Evolutionary conservation across 345 rosid genomes (phyloP).

Genomic region (Melastoma malabathricum): DNA sequence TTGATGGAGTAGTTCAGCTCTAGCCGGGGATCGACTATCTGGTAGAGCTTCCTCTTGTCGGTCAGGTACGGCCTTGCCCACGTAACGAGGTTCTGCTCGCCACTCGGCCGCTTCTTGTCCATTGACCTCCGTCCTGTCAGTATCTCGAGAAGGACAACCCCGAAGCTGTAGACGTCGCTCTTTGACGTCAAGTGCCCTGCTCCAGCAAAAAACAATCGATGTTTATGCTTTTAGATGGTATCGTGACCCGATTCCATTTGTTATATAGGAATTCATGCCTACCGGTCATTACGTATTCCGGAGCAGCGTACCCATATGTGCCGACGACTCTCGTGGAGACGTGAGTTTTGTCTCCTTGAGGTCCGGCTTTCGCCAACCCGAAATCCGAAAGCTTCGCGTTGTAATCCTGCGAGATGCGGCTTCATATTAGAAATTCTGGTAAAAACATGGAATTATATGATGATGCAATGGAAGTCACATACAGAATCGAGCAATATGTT

Average conservation of each 20-base stretch:
- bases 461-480: slow-evolving; percentile 1
- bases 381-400: slow-evolving; percentile 79
- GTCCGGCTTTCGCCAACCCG: slow-evolving; percentile 79
- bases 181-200: slow-evolving; percentile 85
- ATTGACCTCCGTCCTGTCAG: slow-evolving; percentile 86
- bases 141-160: slow-evolving; percentile 87
- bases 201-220: no score
- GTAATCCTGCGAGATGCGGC: slow-evolving; percentile 36
- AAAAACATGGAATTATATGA: background rate
- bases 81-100: slow-evolving; percentile 75
- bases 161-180: slow-evolving; percentile 94
- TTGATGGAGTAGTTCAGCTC: slow-evolving; percentile 77
- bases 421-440: background rate
- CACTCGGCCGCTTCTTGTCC: slow-evolving; percentile 86
- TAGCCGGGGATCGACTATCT: slow-evolving; percentile 73
- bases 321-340: slow-evolving; percentile 81
- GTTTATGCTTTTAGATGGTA: no score
- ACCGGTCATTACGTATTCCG: slow-evolving; percentile 79
- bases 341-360: slow-evolving; percentile 79
- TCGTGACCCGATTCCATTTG: no score
- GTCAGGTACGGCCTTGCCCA: slow-evolving; percentile 84
- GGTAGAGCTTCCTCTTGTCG: slow-evolving; percentile 67
- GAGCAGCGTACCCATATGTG: slow-evolving; percentile 81
- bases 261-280: background rate
- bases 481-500: slow-evolving; percentile 90